phyloP scores from a whole-genome alignment of 2,329 filamentous ascomycete species.

The Lachnellula suecica region DNA sequence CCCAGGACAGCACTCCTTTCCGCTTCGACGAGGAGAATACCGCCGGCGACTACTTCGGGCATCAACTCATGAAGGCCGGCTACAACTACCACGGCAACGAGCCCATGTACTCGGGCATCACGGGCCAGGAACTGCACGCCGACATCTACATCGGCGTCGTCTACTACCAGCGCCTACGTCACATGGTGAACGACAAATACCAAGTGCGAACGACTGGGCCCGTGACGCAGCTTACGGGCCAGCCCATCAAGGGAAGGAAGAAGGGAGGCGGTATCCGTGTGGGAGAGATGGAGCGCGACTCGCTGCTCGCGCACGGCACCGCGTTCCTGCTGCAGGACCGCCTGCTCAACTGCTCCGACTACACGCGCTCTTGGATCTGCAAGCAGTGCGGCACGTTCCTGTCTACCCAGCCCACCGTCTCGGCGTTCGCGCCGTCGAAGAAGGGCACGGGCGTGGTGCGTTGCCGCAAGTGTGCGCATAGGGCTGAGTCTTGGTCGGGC shows the following conservation, averaged over 20 bases:
- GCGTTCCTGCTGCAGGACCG: conserved; percentile 94
- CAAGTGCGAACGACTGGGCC: conserved; percentile 96
- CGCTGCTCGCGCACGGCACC: conserved; percentile 89
- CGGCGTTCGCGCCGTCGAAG: conserved; percentile 62
- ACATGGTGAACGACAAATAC: conserved; percentile 99
- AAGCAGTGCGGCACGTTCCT: conserved; percentile 87
- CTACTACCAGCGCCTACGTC: conserved; percentile 95
- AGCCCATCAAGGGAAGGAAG: conserved; percentile 95
- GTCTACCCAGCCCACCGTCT: conserved; percentile 78
- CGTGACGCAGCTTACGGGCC: conserved; percentile 84
- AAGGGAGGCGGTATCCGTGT: conserved; percentile 98
- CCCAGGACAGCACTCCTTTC: conserved; percentile 95
- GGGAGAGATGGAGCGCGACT: conserved; percentile 98
- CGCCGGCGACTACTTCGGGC: conserved; percentile 90
- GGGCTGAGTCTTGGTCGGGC: conserved; percentile 37
- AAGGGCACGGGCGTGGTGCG: conserved; percentile 69
- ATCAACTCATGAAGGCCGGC: conserved; percentile 90
- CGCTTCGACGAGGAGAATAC: conserved; percentile 90
- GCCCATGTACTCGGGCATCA: conserved; percentile 97
- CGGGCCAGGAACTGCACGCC: conserved; percentile 86
- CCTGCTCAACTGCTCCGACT: conserved; percentile 95
- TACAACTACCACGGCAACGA: conserved; percentile 99
- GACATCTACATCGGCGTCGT: conserved; percentile 97
- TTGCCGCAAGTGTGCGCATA: conserved; percentile 72
- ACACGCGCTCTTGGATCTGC: conserved; percentile 86